Conservation (phyloP, 768 basidiomycete species). For the Tylopilus felleus region DNA sequence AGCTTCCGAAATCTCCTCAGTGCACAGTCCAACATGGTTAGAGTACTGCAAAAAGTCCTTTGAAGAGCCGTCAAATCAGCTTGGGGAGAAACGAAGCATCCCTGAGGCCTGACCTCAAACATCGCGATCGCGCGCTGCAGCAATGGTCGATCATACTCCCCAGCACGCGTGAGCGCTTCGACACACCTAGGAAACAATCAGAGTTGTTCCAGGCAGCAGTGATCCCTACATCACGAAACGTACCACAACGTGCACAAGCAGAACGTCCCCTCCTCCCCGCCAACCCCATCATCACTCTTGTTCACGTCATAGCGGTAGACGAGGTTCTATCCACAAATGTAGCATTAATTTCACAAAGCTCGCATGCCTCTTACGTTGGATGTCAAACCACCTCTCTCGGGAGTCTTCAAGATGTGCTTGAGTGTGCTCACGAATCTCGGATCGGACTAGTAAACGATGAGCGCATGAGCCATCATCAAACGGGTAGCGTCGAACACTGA, state of each 20-base stretch:
- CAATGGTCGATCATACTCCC: conserved; percentile 67
- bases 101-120: conserved; percentile 69
- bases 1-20: conserved; percentile 80
- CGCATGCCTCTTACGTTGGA: conserved; percentile 56
- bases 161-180: conserved; percentile 87
- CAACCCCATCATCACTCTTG: conserved; percentile 89
- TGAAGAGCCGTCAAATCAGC: neutral
- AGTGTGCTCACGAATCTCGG: conserved; percentile 86
- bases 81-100: neutral
- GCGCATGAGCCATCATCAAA: neutral
- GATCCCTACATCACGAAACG: conserved; percentile 17
- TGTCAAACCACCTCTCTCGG: conserved; percentile 87
- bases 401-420: conserved; percentile 77
- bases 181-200: conserved; percentile 54
- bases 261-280: conserved; percentile 94
- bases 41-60: conserved; percentile 78
- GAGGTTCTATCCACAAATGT: conserved; percentile 51
- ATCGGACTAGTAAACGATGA: conserved; percentile 53
- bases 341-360: neutral
- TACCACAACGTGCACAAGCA: conserved; percentile 84
- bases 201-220: neutral
- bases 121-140: conserved; percentile 71
- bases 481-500: conserved; percentile 33
- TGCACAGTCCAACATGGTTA: conserved; percentile 85
- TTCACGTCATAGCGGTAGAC: conserved; percentile 87